Evolutionary conservation across 2,329 filamentous ascomycete species (phyloP).

Genomic region (Trichoderma sp.): DNA sequence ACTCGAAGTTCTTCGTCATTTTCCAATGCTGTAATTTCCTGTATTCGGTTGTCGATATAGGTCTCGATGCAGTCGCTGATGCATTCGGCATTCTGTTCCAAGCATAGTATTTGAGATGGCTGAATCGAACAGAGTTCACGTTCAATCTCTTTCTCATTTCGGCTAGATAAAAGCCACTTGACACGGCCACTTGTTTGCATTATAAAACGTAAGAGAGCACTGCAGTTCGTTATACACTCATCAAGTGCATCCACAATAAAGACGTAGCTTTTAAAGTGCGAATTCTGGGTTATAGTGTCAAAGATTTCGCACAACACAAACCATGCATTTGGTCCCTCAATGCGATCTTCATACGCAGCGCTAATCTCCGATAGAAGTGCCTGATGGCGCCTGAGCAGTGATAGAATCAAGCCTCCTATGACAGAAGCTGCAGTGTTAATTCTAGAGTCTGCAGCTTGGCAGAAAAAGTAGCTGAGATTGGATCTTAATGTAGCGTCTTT

Average conservation of each 20-base stretch:
- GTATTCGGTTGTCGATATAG: background rate
- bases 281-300: background rate
- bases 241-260: background rate
- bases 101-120: background rate
- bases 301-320: background rate
- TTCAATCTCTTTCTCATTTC: background rate
- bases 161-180: background rate
- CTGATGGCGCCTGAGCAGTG: background rate
- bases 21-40: background rate
- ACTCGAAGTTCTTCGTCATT: background rate
- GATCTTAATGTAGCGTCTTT: background rate
- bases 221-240: background rate
- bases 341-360: background rate
- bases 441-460: background rate
- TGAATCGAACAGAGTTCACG: background rate
- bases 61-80: background rate
- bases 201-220: background rate
- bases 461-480: background rate
- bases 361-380: background rate
- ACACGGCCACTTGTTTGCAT: background rate
- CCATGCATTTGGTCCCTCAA: background rate
- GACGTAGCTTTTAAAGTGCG: too few relatives aligned
- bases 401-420: background rate
- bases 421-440: background rate
- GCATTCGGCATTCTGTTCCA: background rate